phyloP scores from a whole-genome alignment of 768 basidiomycete genomes.

The Lactifluus subvellereus region DNA sequence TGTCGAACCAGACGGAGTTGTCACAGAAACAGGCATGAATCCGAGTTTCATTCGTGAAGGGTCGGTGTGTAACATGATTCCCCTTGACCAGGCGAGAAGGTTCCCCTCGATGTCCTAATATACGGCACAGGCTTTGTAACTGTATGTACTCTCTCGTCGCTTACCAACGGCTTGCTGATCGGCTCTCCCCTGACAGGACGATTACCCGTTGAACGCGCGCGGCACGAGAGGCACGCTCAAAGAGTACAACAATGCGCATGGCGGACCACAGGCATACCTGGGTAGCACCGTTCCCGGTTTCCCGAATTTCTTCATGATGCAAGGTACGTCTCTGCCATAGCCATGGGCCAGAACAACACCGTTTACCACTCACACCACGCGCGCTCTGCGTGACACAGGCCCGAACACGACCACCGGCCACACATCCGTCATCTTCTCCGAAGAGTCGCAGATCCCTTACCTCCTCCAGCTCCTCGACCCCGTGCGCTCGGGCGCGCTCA shows the following conservation, averaged over 20 bases:
- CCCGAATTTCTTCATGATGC: conserved; percentile 22
- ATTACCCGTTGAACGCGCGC: conserved; percentile 10
- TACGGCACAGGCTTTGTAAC: conserved; percentile 51
- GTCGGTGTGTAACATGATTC: neutral
- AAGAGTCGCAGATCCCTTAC: conserved; percentile 23
- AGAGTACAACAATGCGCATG: conserved; percentile 43
- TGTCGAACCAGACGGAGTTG: conserved; percentile 45
- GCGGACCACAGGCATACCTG: conserved; percentile 48
- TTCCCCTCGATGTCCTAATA: conserved; percentile 50
- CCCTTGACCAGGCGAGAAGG: conserved; percentile 33
- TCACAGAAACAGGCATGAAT: conserved; percentile 33
- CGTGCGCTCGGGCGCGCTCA: conserved; percentile 7
- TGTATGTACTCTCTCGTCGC: conserved; percentile 30
- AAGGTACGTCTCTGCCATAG: neutral
- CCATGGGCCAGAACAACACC: neutral
- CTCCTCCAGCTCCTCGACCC: conserved; percentile 11
- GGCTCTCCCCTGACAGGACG: neutral
- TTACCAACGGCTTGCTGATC: neutral
- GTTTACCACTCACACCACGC: neutral
- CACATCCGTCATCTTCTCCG: conserved; percentile 49
- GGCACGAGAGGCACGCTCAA: conserved; percentile 33
- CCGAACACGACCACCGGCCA: conserved; percentile 55
- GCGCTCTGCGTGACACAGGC: neutral
- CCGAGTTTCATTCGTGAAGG: neutral
- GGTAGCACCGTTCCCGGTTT: conserved; percentile 31